Percentiles rank a stretch among this genome's conserved stretches.
Evolutionary conservation across 1,139 yeast species (phyloP).

Genomic region (Schwanniomyces etchellsii): DNA sequence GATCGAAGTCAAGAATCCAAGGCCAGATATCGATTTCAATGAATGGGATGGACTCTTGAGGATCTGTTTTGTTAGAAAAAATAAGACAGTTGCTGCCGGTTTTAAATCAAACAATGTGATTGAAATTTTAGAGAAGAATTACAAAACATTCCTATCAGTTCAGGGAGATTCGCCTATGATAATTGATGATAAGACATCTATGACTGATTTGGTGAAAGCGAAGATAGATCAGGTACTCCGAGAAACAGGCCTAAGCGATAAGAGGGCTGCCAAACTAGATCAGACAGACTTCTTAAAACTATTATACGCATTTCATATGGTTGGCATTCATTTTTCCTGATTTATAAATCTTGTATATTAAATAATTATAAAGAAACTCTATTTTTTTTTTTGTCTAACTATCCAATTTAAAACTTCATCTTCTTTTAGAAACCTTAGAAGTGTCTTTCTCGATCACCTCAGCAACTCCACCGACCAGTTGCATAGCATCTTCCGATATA

Average conservation of each 20-base stretch:
- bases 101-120: slow-evolving; percentile 81
- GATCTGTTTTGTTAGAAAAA: slow-evolving; percentile 87
- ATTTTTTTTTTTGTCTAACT: slow-evolving; percentile 5
- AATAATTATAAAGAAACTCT: slow-evolving; percentile 9
- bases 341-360: slow-evolving; percentile 24
- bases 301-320: slow-evolving; percentile 91
- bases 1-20: slow-evolving; percentile 83
- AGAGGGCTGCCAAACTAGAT: slow-evolving; percentile 91
- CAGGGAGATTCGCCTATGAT: slow-evolving; percentile 50
- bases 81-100: slow-evolving; percentile 89
- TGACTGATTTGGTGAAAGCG: slow-evolving; percentile 45
- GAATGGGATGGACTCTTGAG: slow-evolving; percentile 97
- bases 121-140: slow-evolving; percentile 82
- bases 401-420: slow-evolving; percentile 11
- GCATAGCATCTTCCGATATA: slow-evolving; percentile 80
- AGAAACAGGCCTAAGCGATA: slow-evolving; percentile 75
- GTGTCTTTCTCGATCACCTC: slow-evolving; percentile 80
- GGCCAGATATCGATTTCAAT: slow-evolving; percentile 85
- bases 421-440: slow-evolving; percentile 39
- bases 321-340: slow-evolving; percentile 92
- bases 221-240: slow-evolving; percentile 62
- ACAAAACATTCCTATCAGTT: slow-evolving; percentile 71
- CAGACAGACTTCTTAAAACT: slow-evolving; percentile 88
- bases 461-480: slow-evolving; percentile 88
- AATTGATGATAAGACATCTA: slow-evolving; percentile 42